These are phyloP conservation scores for Stemphylium beticola DNA, from an alignment of 2,329 filamentous ascomycete genomes.

Conservation along the genomic window DNA sequence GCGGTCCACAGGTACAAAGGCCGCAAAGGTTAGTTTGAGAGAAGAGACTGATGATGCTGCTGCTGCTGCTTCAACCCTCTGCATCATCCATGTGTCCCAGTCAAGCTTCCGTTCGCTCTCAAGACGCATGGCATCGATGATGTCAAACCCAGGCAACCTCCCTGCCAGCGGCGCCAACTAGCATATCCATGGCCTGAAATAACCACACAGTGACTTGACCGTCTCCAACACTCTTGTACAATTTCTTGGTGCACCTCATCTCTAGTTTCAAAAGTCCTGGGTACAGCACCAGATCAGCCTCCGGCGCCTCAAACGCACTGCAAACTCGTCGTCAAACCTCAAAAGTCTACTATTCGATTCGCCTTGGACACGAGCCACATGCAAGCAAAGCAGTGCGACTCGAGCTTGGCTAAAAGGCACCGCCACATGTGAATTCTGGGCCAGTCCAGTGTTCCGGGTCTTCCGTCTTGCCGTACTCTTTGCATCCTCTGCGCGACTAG, in stretches of 20 bases:
- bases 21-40: background rate
- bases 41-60: too few relatives aligned
- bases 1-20: too few relatives aligned
- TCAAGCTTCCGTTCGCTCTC: constrained; percentile 14
- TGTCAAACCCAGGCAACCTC: constrained; percentile 21
- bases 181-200: constrained; percentile 5
- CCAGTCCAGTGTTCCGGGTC: background rate
- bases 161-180: constrained; percentile 10
- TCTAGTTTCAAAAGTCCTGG: constrained; percentile 1
- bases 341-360: constrained; percentile 1
- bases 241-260: constrained; percentile 2
- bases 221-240: background rate
- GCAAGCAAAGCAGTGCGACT: background rate
- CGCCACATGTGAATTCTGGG: constrained; percentile 1
- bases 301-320: constrained; percentile 25
- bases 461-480: constrained; percentile 4
- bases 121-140: constrained; percentile 22
- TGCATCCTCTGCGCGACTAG: background rate
- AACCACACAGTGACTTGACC: constrained; percentile 1
- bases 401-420: constrained; percentile 1
- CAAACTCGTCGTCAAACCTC: constrained; percentile 24
- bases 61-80: background rate
- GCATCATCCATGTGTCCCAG: constrained; percentile 18
- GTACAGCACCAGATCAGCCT: background rate
- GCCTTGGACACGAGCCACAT: constrained; percentile 7